Evolutionary conservation across 176 grass and related monocot species (phyloP).

Genomic region (Puya raimondii): DNA sequence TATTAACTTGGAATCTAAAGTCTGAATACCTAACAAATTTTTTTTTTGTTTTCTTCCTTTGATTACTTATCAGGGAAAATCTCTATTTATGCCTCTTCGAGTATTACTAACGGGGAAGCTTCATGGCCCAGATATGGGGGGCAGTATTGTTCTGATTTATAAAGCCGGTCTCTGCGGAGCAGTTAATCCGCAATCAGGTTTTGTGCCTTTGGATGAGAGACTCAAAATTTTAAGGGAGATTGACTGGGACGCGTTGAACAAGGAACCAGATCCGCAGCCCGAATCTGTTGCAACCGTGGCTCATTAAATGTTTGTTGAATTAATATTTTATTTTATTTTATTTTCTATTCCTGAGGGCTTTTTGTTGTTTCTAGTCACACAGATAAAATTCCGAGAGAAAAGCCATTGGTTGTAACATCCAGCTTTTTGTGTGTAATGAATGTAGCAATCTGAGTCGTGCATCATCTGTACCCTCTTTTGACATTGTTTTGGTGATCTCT

Average conservation of each 20-base stretch:
- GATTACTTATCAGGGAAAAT: slow-evolving; percentile 49
- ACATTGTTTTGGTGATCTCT: no score
- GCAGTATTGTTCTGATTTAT: slow-evolving; percentile 56
- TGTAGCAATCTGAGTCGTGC: no score
- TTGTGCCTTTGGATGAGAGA: slow-evolving; percentile 61
- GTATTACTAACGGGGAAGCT: slow-evolving; percentile 78
- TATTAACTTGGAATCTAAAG: no score
- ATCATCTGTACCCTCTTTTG: no score
- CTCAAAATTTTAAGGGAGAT: slow-evolving; percentile 67
- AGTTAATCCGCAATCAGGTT: slow-evolving; percentile 40
- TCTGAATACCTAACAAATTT: no score
- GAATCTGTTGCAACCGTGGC: slow-evolving; percentile 29
- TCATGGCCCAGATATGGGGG: slow-evolving; percentile 84
- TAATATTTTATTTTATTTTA: no score
- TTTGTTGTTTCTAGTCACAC: no score
- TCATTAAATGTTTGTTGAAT: slow-evolving; percentile 6
- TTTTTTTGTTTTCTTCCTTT: not conserved
- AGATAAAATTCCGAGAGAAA: no score
- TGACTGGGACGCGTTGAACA: slow-evolving; percentile 54
- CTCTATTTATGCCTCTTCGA: slow-evolving; percentile 75
- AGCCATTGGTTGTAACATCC: no score
- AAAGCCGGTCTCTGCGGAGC: slow-evolving; percentile 56
- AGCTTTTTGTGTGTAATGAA: no score
- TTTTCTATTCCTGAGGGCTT: no score
- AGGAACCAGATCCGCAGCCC: slow-evolving; percentile 29